Conservation (phyloP, 2,329 filamentous ascomycete species). For the Ophiostoma sp. region DNA sequence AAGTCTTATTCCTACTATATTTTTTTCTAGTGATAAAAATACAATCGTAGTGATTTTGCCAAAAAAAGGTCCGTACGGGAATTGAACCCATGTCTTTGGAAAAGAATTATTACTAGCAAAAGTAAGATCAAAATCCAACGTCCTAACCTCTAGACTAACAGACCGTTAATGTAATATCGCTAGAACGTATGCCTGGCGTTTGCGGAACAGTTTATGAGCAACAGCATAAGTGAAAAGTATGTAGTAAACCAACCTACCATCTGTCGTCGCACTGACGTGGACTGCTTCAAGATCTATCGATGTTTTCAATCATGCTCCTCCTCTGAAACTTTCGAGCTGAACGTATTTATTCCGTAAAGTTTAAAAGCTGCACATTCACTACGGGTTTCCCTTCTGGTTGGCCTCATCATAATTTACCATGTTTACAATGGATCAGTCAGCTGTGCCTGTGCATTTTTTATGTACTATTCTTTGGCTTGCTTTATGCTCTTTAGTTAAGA, state of each 20-base stretch:
- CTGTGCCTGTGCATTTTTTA: background rate
- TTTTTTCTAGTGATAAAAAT: background rate
- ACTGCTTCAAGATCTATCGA: background rate
- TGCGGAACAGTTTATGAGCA: background rate
- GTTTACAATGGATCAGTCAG: background rate
- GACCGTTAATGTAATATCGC: slow-evolving; percentile 16
- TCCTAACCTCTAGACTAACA: slow-evolving; percentile 25
- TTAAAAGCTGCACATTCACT: background rate
- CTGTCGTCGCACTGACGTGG: background rate
- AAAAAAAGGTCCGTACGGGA: slow-evolving; percentile 22
- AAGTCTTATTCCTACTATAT: background rate
- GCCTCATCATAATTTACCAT: background rate
- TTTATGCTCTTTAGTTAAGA: background rate
- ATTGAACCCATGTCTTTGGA: slow-evolving; percentile 23
- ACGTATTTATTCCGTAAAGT: background rate
- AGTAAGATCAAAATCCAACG: slow-evolving; percentile 22
- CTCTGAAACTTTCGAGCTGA: too few species aligned
- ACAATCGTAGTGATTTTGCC: background rate
- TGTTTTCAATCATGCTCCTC: background rate
- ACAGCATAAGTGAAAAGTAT: background rate
- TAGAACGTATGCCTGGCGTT: slow-evolving; percentile 2
- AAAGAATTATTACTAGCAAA: background rate
- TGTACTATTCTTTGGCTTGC: background rate
- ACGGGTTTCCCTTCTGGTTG: background rate
- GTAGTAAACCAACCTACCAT: background rate